Conservation (phyloP, 371 early-diverging fungal genomes). For the Mortierella sp. region DNA sequence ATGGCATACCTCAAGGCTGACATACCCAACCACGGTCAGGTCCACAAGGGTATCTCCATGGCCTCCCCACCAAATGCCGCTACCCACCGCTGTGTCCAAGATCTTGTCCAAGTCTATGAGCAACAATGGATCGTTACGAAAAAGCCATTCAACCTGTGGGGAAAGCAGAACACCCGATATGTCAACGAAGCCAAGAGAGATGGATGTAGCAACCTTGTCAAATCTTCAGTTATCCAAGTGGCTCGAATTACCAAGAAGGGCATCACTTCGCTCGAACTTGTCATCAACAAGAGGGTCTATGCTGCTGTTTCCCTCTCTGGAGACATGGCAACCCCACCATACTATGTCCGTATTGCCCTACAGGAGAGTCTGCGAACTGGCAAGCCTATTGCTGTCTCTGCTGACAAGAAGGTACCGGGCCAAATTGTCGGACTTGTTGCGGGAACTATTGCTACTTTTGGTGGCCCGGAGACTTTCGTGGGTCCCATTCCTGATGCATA, state of each 20-base stretch:
- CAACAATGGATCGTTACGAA: neutral
- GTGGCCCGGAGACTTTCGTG: neutral
- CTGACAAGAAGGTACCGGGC: neutral
- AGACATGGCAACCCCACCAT: neutral
- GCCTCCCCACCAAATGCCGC: neutral
- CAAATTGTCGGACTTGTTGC: neutral
- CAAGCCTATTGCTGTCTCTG: neutral
- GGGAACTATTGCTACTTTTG: neutral
- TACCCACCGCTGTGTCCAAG: neutral
- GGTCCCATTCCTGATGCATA: neutral
- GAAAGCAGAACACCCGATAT: neutral
- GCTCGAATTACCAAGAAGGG: neutral
- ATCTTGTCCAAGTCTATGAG: neutral
- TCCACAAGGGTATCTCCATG: neutral
- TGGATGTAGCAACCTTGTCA: neutral
- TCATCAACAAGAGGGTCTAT: neutral
- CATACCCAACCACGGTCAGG: neutral
- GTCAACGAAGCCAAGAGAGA: neutral
- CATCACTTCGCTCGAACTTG: neutral
- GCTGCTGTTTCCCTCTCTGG: neutral
- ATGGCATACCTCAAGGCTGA: neutral
- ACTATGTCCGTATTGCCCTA: neutral
- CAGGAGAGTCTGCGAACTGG: slow-evolving; percentile 1
- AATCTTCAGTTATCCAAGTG: neutral
- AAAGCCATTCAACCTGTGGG: neutral